These are phyloP conservation scores for Aquilaria yunnanensis DNA, from an alignment of 345 rosid genomes.

Conservation along the genomic window DNA sequence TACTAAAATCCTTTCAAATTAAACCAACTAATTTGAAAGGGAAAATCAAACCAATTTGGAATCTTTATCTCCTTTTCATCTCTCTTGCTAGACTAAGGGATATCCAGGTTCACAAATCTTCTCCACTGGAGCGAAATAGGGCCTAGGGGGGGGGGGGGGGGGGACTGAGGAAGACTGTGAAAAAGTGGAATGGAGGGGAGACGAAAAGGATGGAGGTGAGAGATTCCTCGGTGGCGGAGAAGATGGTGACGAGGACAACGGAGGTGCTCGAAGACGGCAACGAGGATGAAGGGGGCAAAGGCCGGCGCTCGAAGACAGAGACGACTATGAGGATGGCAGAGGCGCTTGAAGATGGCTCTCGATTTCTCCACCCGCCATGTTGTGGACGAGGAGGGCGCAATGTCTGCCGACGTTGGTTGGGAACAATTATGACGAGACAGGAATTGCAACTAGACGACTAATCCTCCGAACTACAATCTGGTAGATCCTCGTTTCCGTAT, in stretches of 20 bases:
- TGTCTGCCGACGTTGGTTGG: no score
- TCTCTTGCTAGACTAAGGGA: conserved; percentile 13
- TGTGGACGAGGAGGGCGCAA: no score
- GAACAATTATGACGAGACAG: no score
- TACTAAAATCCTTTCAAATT: no score
- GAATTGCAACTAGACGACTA: no score
- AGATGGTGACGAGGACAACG: conserved; percentile 28
- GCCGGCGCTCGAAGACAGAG: conserved; percentile 74
- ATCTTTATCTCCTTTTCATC: no score
- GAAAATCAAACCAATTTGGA: no score
- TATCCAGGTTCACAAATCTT: conserved; percentile 36
- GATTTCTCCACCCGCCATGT: no score
- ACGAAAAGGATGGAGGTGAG: conserved; percentile 69
- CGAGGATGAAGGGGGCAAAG: conserved; percentile 80
- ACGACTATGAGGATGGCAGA: conserved; percentile 50
- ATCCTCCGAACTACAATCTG: no score
- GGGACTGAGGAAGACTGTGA: conserved; percentile 76
- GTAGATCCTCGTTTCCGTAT: no score
- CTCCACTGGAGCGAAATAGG: conserved; percentile 34
- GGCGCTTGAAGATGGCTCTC: no score
- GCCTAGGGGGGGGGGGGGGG: conserved; percentile 21
- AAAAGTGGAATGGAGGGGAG: conserved; percentile 68
- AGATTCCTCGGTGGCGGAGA: conserved; percentile 69
- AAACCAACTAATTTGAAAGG: no score
- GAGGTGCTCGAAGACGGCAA: conserved; percentile 85